These are phyloP conservation scores for Colletotrichum australisinense DNA, from an alignment of 2,329 filamentous ascomycete species.

Conservation along the genomic window DNA sequence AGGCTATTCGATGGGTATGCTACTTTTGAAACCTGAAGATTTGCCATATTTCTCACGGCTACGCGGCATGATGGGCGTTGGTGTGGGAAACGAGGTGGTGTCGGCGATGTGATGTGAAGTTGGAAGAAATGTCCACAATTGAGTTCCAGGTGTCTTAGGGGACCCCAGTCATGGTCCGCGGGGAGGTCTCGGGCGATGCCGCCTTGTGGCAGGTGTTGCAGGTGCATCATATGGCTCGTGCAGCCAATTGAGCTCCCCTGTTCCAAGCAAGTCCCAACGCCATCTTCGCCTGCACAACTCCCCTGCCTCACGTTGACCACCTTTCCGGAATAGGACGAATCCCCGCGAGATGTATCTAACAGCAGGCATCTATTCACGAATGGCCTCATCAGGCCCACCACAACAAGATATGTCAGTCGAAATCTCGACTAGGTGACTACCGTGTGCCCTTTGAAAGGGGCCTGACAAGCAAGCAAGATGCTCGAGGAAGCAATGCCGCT, in stretches of 20 bases:
- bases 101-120: conserved; percentile 20
- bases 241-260: not conserved
- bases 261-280: not conserved
- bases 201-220: not conserved
- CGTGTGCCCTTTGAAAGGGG: not conserved
- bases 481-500: not conserved
- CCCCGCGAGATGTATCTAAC: not conserved
- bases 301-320: not conserved
- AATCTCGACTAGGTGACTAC: not conserved
- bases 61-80: not conserved
- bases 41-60: not conserved
- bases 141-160: conserved; percentile 8
- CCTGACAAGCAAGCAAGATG: not conserved
- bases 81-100: not conserved
- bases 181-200: conserved; percentile 16
- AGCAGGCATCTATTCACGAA: not conserved
- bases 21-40: not conserved
- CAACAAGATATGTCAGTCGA: not conserved
- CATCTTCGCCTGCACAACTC: not conserved
- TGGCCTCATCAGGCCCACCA: not conserved
- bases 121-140: conserved; percentile 22
- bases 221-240: not conserved
- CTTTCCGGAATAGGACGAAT: not conserved
- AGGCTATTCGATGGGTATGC: not conserved
- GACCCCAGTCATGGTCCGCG: not conserved